phyloP scores from a whole-genome alignment of 805 yeast species.

The Naumovozyma baii region DNA sequence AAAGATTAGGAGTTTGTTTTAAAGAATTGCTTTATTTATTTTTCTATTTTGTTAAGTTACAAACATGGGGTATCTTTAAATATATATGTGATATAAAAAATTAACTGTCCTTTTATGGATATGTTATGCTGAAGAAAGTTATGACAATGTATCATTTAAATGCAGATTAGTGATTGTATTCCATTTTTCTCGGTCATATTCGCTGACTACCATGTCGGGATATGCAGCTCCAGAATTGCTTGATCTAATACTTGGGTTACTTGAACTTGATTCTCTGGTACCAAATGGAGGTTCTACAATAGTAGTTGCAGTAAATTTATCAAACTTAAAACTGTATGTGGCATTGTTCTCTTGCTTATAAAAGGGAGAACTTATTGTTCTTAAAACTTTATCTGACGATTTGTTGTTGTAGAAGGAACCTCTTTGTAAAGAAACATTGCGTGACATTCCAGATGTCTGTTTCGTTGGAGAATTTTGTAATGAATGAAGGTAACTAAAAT shows the following conservation, averaged over 20 bases:
- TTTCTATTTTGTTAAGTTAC: no score
- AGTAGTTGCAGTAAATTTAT: neutral
- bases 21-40: no score
- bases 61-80: neutral
- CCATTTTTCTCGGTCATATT: constrained; percentile 32
- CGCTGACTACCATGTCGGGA: constrained; percentile 24
- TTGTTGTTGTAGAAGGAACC: neutral
- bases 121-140: no score
- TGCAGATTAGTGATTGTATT: constrained; percentile 10
- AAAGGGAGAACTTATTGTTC: constrained; percentile 11
- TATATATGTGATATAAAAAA: no score
- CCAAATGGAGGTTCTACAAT: constrained; percentile 1
- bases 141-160: constrained; percentile 1
- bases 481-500: constrained; percentile 25
- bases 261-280: constrained; percentile 4
- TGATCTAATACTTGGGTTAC: constrained; percentile 5
- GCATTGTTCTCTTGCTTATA: constrained; percentile 7
- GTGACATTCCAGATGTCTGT: constrained; percentile 15
- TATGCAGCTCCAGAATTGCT: constrained; percentile 11
- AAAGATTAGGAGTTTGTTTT: no score
- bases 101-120: neutral
- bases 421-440: constrained; percentile 3
- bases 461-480: constrained; percentile 29
- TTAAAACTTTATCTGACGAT: constrained; percentile 6
- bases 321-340: constrained; percentile 3